A percentile compares a stretch with the other conserved stretches of the same genome.
phyloP scores from a whole-genome alignment of 2,329 filamentous ascomycete species.

The Thyridium curvatum region DNA sequence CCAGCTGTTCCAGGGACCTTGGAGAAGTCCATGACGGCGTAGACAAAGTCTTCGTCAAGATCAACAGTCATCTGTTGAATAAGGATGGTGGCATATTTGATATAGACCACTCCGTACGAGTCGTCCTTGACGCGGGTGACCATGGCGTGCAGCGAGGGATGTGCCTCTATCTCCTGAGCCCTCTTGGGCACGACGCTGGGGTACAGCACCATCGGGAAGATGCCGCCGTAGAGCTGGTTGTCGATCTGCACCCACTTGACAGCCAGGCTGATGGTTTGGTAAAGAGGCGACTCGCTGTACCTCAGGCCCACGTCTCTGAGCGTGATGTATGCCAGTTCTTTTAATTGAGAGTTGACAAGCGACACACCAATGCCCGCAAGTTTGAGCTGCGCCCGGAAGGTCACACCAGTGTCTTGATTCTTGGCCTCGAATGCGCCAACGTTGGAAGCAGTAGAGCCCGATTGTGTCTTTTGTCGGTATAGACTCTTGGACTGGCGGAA shows the following conservation, averaged over 20 bases:
- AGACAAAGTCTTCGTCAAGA: slow-evolving; percentile 96
- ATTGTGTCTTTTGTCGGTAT: slow-evolving; percentile 60
- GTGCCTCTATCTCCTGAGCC: slow-evolving; percentile 90
- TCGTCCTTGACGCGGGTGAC: slow-evolving; percentile 95
- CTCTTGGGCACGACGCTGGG: slow-evolving; percentile 97
- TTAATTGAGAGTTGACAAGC: slow-evolving; percentile 84
- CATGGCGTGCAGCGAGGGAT: slow-evolving; percentile 89
- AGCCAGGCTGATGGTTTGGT: slow-evolving; percentile 83
- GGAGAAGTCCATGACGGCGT: slow-evolving; percentile 88
- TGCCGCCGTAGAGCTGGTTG: slow-evolving; percentile 95
- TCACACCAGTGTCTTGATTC: slow-evolving; percentile 79
- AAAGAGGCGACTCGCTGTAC: slow-evolving; percentile 86
- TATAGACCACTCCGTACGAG: slow-evolving; percentile 94
- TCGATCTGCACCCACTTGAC: slow-evolving; percentile 99
- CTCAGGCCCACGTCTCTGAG: slow-evolving; percentile 86
- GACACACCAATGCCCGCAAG: slow-evolving; percentile 90
- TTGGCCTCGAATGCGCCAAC: slow-evolving; percentile 79
- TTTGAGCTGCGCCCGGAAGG: slow-evolving; percentile 81
- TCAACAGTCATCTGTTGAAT: slow-evolving; percentile 98
- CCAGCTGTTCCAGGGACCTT: slow-evolving; percentile 84
- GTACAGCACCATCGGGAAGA: slow-evolving; percentile 96
- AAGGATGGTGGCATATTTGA: slow-evolving; percentile 93
- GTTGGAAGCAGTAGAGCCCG: slow-evolving; percentile 29
- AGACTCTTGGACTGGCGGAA: slow-evolving; percentile 90
- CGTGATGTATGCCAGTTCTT: slow-evolving; percentile 88